Evolutionary conservation across 1,284 basidiomycete genomes (phyloP).

Genomic region (Meira miltonrushii): DNA sequence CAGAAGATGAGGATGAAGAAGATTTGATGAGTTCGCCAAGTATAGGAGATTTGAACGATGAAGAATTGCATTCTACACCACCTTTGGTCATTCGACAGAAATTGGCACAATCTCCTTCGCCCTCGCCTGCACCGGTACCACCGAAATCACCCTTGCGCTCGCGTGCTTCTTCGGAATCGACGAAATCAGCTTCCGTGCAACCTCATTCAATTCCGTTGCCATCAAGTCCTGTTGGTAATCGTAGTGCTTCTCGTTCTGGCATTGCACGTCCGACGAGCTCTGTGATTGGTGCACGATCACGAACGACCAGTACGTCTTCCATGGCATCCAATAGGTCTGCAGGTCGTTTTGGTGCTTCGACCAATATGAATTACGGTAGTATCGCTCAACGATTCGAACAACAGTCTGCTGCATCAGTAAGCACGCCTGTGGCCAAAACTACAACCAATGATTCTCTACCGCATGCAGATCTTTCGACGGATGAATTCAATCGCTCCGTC

Average conservation of each 20-base stretch:
- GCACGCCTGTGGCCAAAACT: too few species aligned
- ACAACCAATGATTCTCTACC: too few species aligned
- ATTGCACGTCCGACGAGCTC: neutral
- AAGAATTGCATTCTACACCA: neutral
- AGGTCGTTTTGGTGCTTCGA: neutral
- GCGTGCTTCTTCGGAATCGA: neutral
- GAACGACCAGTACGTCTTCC: slow-evolving; percentile 1
- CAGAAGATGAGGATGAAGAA: neutral
- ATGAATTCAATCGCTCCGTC: too few species aligned
- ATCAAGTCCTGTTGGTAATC: neutral
- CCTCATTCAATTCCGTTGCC: neutral
- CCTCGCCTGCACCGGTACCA: neutral
- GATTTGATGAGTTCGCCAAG: neutral
- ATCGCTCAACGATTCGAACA: neutral
- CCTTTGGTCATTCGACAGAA: neutral
- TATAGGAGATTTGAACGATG: neutral
- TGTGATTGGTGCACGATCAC: neutral
- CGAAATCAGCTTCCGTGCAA: neutral
- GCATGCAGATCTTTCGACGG: too few species aligned
- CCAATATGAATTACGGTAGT: neutral
- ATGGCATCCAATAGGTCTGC: neutral
- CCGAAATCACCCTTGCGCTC: slow-evolving; percentile 1
- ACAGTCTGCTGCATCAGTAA: too few species aligned
- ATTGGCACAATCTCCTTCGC: neutral
- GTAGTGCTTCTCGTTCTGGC: neutral